Percentiles rank a stretch among this genome's conserved stretches.
Conservation (phyloP, 2,329 filamentous ascomycete genomes). For the Macrophomina tecta region DNA sequence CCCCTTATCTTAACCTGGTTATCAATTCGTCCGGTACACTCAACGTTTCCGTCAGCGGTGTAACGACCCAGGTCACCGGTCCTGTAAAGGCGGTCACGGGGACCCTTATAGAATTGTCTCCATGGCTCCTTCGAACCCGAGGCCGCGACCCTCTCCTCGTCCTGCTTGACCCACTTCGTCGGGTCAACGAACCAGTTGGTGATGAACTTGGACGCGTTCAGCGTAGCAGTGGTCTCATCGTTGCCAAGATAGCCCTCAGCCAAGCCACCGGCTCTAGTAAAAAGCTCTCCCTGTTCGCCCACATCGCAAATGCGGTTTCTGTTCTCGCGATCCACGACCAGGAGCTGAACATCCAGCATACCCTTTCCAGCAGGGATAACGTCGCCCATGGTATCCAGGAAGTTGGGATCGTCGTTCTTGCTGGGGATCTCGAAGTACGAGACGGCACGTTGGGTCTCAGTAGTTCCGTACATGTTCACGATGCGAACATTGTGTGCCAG, state of each 20-base stretch:
- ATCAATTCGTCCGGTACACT: slow-evolving; percentile 81
- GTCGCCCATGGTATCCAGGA: slow-evolving; percentile 70
- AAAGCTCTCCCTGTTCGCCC: slow-evolving; percentile 85
- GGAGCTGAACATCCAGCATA: slow-evolving; percentile 86
- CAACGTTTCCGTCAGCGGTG: slow-evolving; percentile 72
- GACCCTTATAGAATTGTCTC: slow-evolving; percentile 79
- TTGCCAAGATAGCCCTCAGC: slow-evolving; percentile 78
- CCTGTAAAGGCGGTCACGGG: slow-evolving; percentile 83
- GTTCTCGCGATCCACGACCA: slow-evolving; percentile 77
- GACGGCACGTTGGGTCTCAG: slow-evolving; percentile 81
- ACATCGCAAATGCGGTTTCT: slow-evolving; percentile 74
- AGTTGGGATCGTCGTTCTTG: slow-evolving; percentile 66
- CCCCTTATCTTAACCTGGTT: slow-evolving; percentile 95
- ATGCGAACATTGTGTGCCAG: slow-evolving; percentile 78
- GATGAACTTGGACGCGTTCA: slow-evolving; percentile 71
- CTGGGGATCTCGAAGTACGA: slow-evolving; percentile 82
- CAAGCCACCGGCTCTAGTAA: slow-evolving; percentile 79
- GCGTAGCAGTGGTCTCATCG: slow-evolving; percentile 63
- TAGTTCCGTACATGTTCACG: slow-evolving; percentile 88
- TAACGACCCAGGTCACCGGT: slow-evolving; percentile 87
- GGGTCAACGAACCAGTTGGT: slow-evolving; percentile 85
- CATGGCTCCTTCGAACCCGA: slow-evolving; percentile 69
- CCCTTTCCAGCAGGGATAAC: slow-evolving; percentile 83
- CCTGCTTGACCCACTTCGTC: slow-evolving; percentile 69
- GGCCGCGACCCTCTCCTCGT: slow-evolving; percentile 60